Evolutionary conservation across 768 basidiomycete species (phyloP).

Genomic region (Tricholoma bakamatsutake): DNA sequence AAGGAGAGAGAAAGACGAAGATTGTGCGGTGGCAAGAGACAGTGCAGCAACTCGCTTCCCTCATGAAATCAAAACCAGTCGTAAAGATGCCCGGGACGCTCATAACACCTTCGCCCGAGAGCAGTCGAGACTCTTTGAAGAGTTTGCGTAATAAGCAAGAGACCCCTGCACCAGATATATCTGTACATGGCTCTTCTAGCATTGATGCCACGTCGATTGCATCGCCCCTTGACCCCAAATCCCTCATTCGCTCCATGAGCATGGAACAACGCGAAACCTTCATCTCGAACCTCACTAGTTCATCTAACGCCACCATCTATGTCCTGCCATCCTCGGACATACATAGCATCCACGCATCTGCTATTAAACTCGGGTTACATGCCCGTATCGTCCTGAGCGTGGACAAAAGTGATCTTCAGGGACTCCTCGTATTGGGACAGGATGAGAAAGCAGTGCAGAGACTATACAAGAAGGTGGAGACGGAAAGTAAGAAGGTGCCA

Average conservation of each 20-base stretch:
- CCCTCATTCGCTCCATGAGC: constrained; percentile 47
- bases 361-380: constrained; percentile 38
- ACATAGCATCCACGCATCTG: constrained; percentile 31
- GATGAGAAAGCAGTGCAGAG: constrained; percentile 40
- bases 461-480: constrained; percentile 29
- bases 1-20: constrained; percentile 20
- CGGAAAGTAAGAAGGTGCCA: constrained; percentile 19
- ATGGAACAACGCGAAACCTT: constrained; percentile 46
- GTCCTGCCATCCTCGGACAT: constrained; percentile 42
- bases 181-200: neutral
- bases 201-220: constrained; percentile 7
- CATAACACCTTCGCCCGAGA: constrained; percentile 41
- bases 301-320: constrained; percentile 44
- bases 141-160: constrained; percentile 4
- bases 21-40: constrained; percentile 33
- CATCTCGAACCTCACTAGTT: constrained; percentile 36
- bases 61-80: constrained; percentile 13
- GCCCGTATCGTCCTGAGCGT: constrained; percentile 35
- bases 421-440: constrained; percentile 49
- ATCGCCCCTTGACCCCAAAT: constrained; percentile 7
- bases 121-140: constrained; percentile 24
- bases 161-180: constrained; percentile 5
- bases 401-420: constrained; percentile 28
- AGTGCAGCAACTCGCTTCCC: constrained; percentile 12
- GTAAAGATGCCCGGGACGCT: constrained; percentile 53